phyloP scores from a whole-genome alignment of 371 early-diverging fungal genomes.

The Dichotomocladium elegans region DNA sequence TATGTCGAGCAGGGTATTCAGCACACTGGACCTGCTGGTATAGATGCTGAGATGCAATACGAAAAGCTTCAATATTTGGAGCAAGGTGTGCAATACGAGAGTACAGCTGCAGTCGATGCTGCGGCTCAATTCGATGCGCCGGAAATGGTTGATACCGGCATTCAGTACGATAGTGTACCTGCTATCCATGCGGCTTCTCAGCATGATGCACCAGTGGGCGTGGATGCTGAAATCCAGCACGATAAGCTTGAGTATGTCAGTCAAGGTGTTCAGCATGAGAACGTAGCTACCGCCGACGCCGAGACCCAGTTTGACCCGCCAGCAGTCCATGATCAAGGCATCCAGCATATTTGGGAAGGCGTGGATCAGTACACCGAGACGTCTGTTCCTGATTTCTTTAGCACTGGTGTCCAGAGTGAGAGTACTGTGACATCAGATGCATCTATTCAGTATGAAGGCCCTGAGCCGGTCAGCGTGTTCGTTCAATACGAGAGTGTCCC shows the following conservation, averaged over 20 bases:
- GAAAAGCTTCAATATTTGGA: too few species aligned
- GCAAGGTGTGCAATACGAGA: not conserved
- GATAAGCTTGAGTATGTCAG: slow-evolving; percentile 2
- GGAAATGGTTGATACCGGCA: not conserved
- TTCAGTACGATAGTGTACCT: not conserved
- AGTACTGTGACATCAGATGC: not conserved
- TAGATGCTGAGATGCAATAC: not conserved
- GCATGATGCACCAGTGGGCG: not conserved
- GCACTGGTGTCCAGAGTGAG: slow-evolving; percentile 1
- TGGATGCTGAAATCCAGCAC: slow-evolving; percentile 6
- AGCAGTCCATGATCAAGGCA: slow-evolving; percentile 12
- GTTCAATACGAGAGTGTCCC: not conserved
- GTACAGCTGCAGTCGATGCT: too few species aligned
- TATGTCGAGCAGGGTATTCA: too few species aligned
- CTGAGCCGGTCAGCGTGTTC: not conserved
- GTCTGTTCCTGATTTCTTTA: not conserved
- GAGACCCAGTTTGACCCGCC: not conserved
- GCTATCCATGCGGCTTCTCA: slow-evolving; percentile 2
- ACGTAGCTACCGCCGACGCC: not conserved
- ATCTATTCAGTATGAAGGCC: slow-evolving; percentile 7
- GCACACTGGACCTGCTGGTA: too few species aligned
- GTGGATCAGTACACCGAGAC: not conserved
- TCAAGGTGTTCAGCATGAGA: slow-evolving; percentile 1
- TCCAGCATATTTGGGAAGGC: not conserved
- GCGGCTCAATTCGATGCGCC: not conserved